Evolutionary conservation across 345 rosid genomes (phyloP).

Genomic region (Citrus mangshanensis): DNA sequence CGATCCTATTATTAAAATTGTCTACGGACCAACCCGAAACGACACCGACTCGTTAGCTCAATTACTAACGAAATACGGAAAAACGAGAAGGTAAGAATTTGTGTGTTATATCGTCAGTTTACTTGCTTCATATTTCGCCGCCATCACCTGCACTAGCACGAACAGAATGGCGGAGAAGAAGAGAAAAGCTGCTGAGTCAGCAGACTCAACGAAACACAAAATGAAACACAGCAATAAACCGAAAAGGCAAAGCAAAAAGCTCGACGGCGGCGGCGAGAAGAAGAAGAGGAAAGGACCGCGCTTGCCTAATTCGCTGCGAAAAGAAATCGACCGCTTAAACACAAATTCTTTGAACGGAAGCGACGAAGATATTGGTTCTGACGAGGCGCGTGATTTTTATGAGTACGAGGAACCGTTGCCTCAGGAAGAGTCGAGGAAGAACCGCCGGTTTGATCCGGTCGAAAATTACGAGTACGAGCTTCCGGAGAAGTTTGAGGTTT

Average conservation of each 20-base stretch:
- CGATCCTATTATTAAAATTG: too few species aligned
- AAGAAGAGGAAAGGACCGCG: slow-evolving; percentile 63
- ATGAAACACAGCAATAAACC: not conserved
- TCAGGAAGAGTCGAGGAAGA: slow-evolving; percentile 73
- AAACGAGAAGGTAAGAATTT: too few species aligned
- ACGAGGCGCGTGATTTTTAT: slow-evolving; percentile 54
- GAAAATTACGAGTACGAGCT: slow-evolving; percentile 68
- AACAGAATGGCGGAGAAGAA: slow-evolving; percentile 18
- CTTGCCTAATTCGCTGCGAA: slow-evolving; percentile 59
- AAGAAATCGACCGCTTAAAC: slow-evolving; percentile 48
- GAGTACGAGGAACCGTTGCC: slow-evolving; percentile 83
- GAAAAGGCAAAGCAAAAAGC: not conserved
- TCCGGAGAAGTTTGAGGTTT: slow-evolving; percentile 50
- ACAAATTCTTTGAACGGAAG: slow-evolving; percentile 21
- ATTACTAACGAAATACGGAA: too few species aligned
- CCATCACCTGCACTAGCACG: not conserved
- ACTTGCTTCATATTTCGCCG: not conserved
- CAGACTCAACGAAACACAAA: not conserved
- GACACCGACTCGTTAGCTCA: too few species aligned
- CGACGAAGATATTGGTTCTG: slow-evolving; percentile 52
- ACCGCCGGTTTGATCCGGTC: slow-evolving; percentile 70
- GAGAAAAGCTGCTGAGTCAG: slow-evolving; percentile 8
- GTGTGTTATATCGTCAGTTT: too few species aligned
- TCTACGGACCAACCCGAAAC: too few species aligned
- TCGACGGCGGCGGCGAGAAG: not conserved